Evolutionary conservation across 345 rosid genomes (phyloP), one percentile per base, ranked within the genome.

Genomic region (Carallia brachiata): DNA sequence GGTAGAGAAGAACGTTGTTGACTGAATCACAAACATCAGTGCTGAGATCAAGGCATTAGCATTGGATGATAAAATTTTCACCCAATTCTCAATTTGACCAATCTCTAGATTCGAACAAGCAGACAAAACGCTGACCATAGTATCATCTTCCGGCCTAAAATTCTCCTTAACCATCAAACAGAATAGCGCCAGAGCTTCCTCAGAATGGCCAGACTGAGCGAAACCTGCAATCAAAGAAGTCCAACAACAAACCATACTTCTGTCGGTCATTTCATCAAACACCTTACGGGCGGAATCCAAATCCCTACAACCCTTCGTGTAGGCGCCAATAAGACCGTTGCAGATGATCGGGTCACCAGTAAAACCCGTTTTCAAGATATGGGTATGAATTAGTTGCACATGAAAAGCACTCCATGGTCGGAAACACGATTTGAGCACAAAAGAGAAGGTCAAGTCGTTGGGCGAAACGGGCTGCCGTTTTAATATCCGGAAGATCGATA

Each of bases 211-310:
- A 1, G 79, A 71, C 66, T 48, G 77, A 37, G 75, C 81, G 55
- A 63, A 79, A 39, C 84, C 81, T 28, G 75, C 65, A 65, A 84
- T 81, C 72, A 84, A 71, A 59, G 74, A 61, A 13, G 78, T 75
- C 81, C 85, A 77, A 65, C 75, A 68, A 66, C 52, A 75, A 59
- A 81, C 71, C 58, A 63, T 36, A 63, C 66, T 57, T 61, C 52
- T 79, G 1, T 71, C 80, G 39, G 87, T 81, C 73, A 77, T 69
- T 76, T 84, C 83, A 57, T 84, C 85, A 65, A 81, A 84, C 79
- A 81, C 30, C 67, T 79, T 69, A 54, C 70, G 75, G 1, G 85
- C 87, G 16, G 80, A 81, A 2, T 39, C 78, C 70, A 77, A 61
- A 66, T 78, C 79, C 39, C 36, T 66, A 36, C 74, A 8, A 0